These are phyloP conservation scores for Aspergillus luchuensis DNA, from an alignment of 2,329 filamentous ascomycete species.

Conservation along the genomic window DNA sequence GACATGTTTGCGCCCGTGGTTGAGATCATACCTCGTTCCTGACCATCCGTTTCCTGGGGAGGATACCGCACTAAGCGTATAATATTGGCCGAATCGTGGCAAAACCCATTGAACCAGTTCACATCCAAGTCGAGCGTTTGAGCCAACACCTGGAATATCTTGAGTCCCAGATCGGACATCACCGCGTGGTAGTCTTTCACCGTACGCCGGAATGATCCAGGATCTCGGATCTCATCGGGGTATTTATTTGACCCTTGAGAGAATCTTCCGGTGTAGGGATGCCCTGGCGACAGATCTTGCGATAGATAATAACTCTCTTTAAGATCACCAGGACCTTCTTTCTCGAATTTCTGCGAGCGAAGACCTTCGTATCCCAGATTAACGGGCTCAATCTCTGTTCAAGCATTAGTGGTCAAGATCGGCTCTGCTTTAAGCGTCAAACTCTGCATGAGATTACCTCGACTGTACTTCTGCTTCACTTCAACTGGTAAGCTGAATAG, in stretches of 20 bases:
- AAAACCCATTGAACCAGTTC: constrained; percentile 27
- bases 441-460: constrained; percentile 15
- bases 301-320: constrained; percentile 35
- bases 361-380: constrained; percentile 31
- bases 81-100: constrained; percentile 28
- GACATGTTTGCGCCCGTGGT: no score
- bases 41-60: constrained; percentile 24
- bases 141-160: constrained; percentile 20
- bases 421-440: no score
- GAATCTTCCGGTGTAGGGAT: constrained; percentile 23
- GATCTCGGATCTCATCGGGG: constrained; percentile 9
- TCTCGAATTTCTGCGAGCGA: constrained; percentile 29
- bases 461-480: constrained; percentile 29
- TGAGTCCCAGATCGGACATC: constrained; percentile 21
- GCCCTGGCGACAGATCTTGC: constrained; percentile 21
- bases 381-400: background rate
- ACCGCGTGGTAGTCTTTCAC: constrained; percentile 14
- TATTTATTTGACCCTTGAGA: constrained; percentile 26
- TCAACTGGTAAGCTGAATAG: constrained; percentile 51
- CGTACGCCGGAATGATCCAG: background rate
- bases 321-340: constrained; percentile 26
- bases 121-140: constrained; percentile 19
- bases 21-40: constrained; percentile 19
- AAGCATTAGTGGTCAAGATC: background rate
- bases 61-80: constrained; percentile 34